Evolutionary conservation across 2,329 filamentous ascomycete genomes (phyloP), one percentile per base, ranked within the genome.

Genomic region (Epichloe amarillans): DNA sequence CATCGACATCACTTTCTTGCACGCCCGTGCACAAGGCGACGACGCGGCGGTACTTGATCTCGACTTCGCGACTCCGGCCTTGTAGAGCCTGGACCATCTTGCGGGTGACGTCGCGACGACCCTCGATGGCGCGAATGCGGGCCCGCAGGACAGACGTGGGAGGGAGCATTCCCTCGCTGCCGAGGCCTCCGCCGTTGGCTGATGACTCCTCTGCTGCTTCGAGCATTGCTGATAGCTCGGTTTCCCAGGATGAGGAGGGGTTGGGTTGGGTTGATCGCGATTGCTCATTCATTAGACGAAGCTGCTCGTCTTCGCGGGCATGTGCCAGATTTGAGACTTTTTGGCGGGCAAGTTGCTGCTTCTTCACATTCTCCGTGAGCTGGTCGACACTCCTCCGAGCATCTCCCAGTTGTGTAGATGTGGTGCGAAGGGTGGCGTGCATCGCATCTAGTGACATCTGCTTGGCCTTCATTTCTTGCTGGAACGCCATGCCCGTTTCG

Each of bases 11-110:
- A 8, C 76, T 75, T 54, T 94, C 88, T 1, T 80, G 76, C 36
- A 90, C 86, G 8, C 82, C 83, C 0, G 89, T 95, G 63, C 91
- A 96, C 12, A 96, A 72, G 50, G 85, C 82, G 23, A 98, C 88
- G 33, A 97, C 87, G 57, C 84, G 86, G 26, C 89, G 79, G 64
- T 96, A 96, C 67, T 93, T 88, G 57, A 84, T 75, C 61, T 95
- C 91, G 3, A 95, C 75, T 50, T 95, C 89, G 4, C 82, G 83
- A 58, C 88, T 91, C 53, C 86, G 82, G 33, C 84, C 83, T 63
- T 88, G 84, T 8, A 98, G 75, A 5, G 77, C 77, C 17, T 78
- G 76, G 2, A 88, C 83, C 58, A 84, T 80, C 47, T 80, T 78
- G 49, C 79, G 72, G 12, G 93, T 80, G 17, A 76, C 72, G 41